Evolutionary conservation across 495 filamentous ascomycete genomes (phyloP), one percentile per base, ranked within the genome.

Genomic region (Geoglossum glabrum): DNA sequence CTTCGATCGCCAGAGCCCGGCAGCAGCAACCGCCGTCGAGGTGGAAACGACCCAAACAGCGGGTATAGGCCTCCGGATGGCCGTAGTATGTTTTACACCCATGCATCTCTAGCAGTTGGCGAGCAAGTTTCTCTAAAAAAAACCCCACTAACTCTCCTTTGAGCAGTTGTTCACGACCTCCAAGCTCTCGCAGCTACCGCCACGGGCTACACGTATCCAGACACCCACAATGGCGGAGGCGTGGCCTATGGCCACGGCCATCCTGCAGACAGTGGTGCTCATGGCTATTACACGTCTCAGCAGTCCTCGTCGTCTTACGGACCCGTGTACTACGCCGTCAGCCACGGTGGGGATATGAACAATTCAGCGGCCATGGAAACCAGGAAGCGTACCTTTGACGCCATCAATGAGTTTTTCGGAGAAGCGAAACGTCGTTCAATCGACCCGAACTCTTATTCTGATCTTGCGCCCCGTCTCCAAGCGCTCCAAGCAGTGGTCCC

Each of bases 351-450:
- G 27, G 57, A 46, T 15, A 23, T 38, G 23, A 38, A 38, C 47
- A 34, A 58, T 21, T 1, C 28, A 17, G 68, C 74, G 6, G 66
- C 70, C 36, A 82, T 80, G 63, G 81, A 87, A 58, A 75, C 73
- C 57, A 77, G 84, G 60, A 94, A 90, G 74, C 85, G 88, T 50
- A 82, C 81, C 19, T 85, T 86, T 57, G 90, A 96, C 58, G 86
- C 86, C 28, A 71, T 97, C 59, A 88, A 94, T 66, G 88, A 93
- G 62, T 93, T 97, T 73, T 94, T 97, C 62, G 83, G 86, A 55
- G 88, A 88, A 65, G 79, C 84, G 59, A 95, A 96, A 73, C 84
- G 88, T 56, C 84, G 86, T 62, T 79, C 85, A 61, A 83, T 99
- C 61, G 88, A 97, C 61, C 83, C 88, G 0, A 78, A 75, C 38